Conservation (phyloP, 1,139 yeast species). For the Torulaspora pretoriensis region DNA sequence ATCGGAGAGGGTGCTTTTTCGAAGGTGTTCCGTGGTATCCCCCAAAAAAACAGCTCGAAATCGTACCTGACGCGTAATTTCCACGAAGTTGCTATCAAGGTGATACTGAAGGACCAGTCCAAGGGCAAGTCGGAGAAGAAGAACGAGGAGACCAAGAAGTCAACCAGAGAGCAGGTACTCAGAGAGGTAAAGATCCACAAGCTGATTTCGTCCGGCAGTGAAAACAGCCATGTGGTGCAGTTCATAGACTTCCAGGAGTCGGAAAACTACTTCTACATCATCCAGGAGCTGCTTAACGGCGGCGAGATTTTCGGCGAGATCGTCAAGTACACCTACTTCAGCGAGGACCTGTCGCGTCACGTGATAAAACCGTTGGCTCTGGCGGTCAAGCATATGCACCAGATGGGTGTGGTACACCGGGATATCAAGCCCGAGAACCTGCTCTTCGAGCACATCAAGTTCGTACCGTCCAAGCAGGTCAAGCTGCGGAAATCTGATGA, state of each 20-base stretch:
- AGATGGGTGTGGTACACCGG: constrained; percentile 84
- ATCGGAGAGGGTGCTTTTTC: constrained; percentile 90
- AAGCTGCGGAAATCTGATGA: constrained; percentile 71
- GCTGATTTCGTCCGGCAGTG: constrained; percentile 34
- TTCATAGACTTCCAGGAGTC: constrained; percentile 67
- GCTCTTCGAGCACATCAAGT: constrained; percentile 71
- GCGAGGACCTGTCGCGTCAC: constrained; percentile 81
- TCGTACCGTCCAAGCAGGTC: constrained; percentile 48
- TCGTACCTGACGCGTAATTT: constrained; percentile 15
- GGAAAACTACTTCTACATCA: constrained; percentile 63
- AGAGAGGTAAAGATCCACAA: constrained; percentile 73
- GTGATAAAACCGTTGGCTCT: constrained; percentile 79
- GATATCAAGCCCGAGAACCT: constrained; percentile 95
- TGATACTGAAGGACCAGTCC: constrained; percentile 67
- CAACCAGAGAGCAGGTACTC: constrained; percentile 44
- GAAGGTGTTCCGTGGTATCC: constrained; percentile 45
- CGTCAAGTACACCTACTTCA: constrained; percentile 83
- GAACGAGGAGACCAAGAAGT: constrained; percentile 21
- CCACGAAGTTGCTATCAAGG: constrained; percentile 64
- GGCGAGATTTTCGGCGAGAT: constrained; percentile 95
- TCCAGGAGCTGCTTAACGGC: constrained; percentile 83
- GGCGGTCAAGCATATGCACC: constrained; percentile 79
- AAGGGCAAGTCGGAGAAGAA: constrained; percentile 21
- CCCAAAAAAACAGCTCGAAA: constrained; percentile 12
- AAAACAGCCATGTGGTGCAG: constrained; percentile 67